phyloP scores from a whole-genome alignment of 371 early-diverging fungal genomes.

The Nematocida homosporus region DNA sequence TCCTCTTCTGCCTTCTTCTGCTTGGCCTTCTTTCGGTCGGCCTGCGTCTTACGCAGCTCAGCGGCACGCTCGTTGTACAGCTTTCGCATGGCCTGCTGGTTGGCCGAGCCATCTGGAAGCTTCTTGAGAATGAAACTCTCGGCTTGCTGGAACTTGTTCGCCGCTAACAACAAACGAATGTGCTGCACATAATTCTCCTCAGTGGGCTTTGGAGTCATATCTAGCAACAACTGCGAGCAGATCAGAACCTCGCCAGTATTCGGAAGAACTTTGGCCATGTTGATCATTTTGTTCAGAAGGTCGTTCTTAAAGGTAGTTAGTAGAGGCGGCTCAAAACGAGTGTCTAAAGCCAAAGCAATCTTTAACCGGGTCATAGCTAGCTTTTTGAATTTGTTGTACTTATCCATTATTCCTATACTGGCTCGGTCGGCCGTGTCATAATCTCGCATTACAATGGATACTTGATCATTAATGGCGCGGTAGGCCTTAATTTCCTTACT shows the following conservation, averaged over 20 bases:
- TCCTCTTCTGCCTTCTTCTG: constrained; percentile 41
- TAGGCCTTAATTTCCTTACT: not conserved
- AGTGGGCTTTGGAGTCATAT: not conserved
- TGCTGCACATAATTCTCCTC: constrained; percentile 23
- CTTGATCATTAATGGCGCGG: not conserved
- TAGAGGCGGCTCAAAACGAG: constrained; percentile 15
- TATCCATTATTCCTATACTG: too few relatives aligned
- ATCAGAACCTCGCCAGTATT: not conserved
- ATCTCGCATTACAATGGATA: not conserved
- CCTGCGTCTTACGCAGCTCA: constrained; percentile 14
- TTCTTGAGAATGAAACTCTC: not conserved
- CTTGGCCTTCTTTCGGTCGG: constrained; percentile 43
- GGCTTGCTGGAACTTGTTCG: constrained; percentile 27
- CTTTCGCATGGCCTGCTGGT: not conserved
- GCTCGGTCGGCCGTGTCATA: not conserved
- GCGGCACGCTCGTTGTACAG: constrained; percentile 24
- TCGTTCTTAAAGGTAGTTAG: constrained; percentile 1
- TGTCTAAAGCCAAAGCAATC: constrained; percentile 18
- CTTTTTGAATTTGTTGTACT: constrained; percentile 1
- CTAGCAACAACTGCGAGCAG: constrained; percentile 14
- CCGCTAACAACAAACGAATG: constrained; percentile 17
- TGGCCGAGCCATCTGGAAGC: not conserved
- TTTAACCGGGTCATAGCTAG: constrained; percentile 11
- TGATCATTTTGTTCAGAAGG: not conserved
- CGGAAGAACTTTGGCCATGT: not conserved